These are phyloP conservation scores for Haematococcus lacustris DNA, from an alignment of 139 green algal species.

Conservation along the genomic window DNA sequence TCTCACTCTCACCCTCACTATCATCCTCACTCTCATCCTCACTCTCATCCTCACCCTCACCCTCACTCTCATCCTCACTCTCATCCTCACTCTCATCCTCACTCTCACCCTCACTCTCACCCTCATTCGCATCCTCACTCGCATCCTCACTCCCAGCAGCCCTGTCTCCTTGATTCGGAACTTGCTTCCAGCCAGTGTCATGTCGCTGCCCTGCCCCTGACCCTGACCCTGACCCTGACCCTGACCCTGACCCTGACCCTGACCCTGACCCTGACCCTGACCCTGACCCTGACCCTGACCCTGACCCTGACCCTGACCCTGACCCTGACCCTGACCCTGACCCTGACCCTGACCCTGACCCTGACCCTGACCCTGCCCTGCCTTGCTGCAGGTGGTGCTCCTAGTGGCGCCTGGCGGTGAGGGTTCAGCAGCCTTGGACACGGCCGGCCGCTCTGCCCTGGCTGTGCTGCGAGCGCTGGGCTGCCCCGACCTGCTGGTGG, in stretches of 20 bases:
- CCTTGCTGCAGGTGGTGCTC: slow-evolving; percentile 65
- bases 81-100: neutral
- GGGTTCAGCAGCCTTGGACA: slow-evolving; percentile 33
- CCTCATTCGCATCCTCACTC: too few species aligned
- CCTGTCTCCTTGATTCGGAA: neutral
- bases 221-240: too few species aligned
- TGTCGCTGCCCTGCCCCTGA: neutral
- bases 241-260: too few species aligned
- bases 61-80: neutral
- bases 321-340: too few species aligned
- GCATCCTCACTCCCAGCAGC: neutral
- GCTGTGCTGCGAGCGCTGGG: slow-evolving; percentile 65
- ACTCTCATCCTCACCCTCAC: neutral
- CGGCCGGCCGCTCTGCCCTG: slow-evolving; percentile 41
- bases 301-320: too few species aligned
- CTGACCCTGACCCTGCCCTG: too few species aligned
- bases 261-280: too few species aligned
- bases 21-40: neutral
- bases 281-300: too few species aligned
- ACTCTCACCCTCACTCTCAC: too few species aligned
- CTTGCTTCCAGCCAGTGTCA: neutral
- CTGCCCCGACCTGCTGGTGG: slow-evolving; percentile 48
- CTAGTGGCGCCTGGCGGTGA: slow-evolving; percentile 45
- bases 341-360: too few species aligned
- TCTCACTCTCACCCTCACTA: neutral